These are phyloP conservation scores for Tieghemostelium lacteum DNA, from an alignment of 78 protist species.

Conservation along the genomic window DNA sequence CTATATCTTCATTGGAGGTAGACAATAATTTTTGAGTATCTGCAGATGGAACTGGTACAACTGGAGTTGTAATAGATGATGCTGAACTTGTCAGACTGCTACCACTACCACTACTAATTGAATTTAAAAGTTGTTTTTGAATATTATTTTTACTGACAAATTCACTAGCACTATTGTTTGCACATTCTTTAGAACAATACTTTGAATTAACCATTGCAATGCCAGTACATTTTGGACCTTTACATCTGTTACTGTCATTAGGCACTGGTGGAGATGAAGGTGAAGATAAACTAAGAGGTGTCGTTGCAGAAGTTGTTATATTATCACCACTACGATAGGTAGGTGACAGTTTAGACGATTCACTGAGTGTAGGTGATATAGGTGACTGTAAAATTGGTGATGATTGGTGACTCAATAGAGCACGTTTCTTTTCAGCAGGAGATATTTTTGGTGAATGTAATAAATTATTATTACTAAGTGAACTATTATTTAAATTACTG, in stretches of 20 bases:
- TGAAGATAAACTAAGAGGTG: no score
- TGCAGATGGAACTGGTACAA: not conserved
- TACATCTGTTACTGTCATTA: constrained; percentile 8
- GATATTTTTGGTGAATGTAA: not conserved
- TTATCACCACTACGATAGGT: no score
- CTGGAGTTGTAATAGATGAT: not conserved
- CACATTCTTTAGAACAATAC: constrained; percentile 77
- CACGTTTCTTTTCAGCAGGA: not conserved
- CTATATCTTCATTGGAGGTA: constrained; percentile 40
- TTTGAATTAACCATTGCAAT: constrained; percentile 29
- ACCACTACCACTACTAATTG: no score
- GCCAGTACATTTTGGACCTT: constrained; percentile 17
- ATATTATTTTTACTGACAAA: constrained; percentile 5
- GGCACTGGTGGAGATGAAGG: not conserved
- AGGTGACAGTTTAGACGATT: no score
- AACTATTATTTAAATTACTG: not conserved
- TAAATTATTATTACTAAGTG: not conserved
- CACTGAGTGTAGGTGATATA: constrained; percentile 6
- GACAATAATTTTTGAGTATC: constrained; percentile 47
- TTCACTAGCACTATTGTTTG: constrained; percentile 61
- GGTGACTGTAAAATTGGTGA: not conserved
- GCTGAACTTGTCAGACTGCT: not conserved
- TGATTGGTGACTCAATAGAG: not conserved
- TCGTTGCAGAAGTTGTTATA: no score
- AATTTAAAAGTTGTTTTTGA: no score